A percentile compares a stretch with the other conserved stretches of the same genome.
Conservation (phyloP, 2,329 filamentous ascomycete species). For the Anthostomella pinea region DNA sequence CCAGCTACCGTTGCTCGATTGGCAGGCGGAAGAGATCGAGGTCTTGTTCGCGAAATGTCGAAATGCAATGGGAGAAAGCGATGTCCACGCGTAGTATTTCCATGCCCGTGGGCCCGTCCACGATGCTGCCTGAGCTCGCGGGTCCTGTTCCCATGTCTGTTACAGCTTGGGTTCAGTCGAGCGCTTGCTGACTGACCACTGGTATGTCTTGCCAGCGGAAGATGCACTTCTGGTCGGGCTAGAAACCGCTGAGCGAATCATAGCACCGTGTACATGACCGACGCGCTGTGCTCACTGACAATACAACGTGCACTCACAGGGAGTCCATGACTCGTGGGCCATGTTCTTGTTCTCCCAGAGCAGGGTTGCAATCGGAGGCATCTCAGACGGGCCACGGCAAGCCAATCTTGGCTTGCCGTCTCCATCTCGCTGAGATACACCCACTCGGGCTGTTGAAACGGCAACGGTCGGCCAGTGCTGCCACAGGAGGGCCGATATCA, state of each 20-base stretch:
- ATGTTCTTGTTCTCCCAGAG: no score
- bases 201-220: conserved; percentile 22
- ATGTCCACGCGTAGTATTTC: conserved; percentile 30
- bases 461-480: conserved; percentile 3
- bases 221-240: conserved; percentile 44
- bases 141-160: no score
- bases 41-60: conserved; percentile 27
- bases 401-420: not conserved
- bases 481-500: conserved; percentile 16
- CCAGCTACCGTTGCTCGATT: conserved; percentile 38
- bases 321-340: conserved; percentile 3
- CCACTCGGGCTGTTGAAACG: conserved; percentile 13
- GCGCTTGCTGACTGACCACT: conserved; percentile 13
- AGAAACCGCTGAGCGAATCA: conserved; percentile 31
- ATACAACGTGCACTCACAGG: no score
- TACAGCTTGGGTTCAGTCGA: conserved; percentile 6
- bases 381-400: no score
- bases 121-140: no score
- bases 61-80: conserved; percentile 26
- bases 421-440: not conserved
- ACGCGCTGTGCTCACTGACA: no score
- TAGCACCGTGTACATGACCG: not conserved
- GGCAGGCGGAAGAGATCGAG: conserved; percentile 28
- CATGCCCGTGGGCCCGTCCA: no score
- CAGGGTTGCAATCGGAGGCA: no score